Base-by-base conservation (phyloP, 768 basidiomycete genomes). In the Boletus rubropictus region DNA sequence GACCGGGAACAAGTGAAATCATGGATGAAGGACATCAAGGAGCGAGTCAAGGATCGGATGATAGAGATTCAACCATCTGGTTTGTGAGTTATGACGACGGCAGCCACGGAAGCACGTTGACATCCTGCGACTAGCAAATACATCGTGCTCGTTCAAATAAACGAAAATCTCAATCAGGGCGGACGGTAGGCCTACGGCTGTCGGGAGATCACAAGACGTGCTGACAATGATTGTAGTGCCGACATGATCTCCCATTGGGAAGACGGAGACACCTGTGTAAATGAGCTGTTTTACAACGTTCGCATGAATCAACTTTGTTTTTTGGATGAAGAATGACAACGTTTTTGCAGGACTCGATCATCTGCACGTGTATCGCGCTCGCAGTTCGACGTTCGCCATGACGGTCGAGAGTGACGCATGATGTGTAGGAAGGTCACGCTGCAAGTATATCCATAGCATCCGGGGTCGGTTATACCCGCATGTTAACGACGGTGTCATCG, bases 221-320 rank as follows among this genome's bases (percentile, higher is more conserved):
- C 31, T 46, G 42, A 54, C 25, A 4, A 47, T 39, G 35, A 31
- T 45, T 46, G 31, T 53, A 90, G 89, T 55, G 86, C 84, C 39
- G 86, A 87, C 64, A 79, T 92, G 69, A 78, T 76, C 40, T 89
- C 85, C 52, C 89, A 92, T 59, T 92, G 89, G 89, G 89, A 92
- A 70, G 89, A 91, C 53, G 78, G 79, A 43, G 89, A 92, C 60
- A 72, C 75, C 42, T 81, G 89, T 49, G 76, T 81, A 34, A 82
- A 88, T 64, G 89, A 91, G 67, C 72, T 91, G 61, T 89, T 77
- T 68, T 73, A 75, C 39, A 92, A 88, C 61, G 89, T 89, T 67
- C 52, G 86, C 71, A 42, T 44, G 36, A 29, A 22, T 50, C 36
- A 34, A 39, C 42, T 34, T 14, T 46, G n/a, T 46, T 27, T 45